Evolutionary conservation across 768 basidiomycete genomes (phyloP).

Genomic region (Hygrocybe punicea): DNA sequence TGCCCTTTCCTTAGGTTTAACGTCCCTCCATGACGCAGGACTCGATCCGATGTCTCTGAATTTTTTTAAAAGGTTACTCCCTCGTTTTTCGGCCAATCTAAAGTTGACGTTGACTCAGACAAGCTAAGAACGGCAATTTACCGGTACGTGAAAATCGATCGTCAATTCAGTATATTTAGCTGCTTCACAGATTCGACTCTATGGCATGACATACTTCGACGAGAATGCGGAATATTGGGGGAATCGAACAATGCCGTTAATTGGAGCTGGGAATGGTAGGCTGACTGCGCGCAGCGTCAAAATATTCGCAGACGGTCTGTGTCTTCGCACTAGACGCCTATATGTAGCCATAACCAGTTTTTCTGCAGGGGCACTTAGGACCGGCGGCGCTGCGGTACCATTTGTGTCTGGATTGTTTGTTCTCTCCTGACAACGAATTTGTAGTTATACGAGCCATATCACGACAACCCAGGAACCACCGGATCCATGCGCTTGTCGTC

Average conservation of each 20-base stretch:
- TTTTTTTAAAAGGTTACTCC: constrained; percentile 66
- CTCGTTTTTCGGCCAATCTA: constrained; percentile 3
- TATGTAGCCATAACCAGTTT: constrained; percentile 14
- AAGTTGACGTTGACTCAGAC: constrained; percentile 41
- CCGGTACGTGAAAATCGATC: constrained; percentile 46
- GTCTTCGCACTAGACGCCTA: constrained; percentile 1
- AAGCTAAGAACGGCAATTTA: constrained; percentile 54
- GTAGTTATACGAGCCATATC: constrained; percentile 77
- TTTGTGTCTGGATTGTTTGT: background rate
- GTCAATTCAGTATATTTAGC: background rate
- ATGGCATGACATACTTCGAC: constrained; percentile 73
- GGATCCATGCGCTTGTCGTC: constrained; percentile 76
- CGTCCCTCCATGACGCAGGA: constrained; percentile 84
- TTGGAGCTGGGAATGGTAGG: constrained; percentile 56
- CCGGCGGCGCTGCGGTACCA: constrained; percentile 83
- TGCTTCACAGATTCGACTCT: constrained; percentile 60
- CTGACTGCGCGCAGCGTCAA: constrained; percentile 75
- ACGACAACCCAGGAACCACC: constrained; percentile 68
- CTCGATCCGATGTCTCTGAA: constrained; percentile 63
- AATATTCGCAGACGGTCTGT: constrained; percentile 67
- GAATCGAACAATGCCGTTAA: constrained; percentile 52
- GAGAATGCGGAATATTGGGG: constrained; percentile 73
- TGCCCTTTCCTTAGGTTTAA: constrained; percentile 69
- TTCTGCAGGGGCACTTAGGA: constrained; percentile 71
- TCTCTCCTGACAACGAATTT: constrained; percentile 4